phyloP scores from a whole-genome alignment of 108 stramenopile species.

The Cyclostephanos invisitatus region DNA sequence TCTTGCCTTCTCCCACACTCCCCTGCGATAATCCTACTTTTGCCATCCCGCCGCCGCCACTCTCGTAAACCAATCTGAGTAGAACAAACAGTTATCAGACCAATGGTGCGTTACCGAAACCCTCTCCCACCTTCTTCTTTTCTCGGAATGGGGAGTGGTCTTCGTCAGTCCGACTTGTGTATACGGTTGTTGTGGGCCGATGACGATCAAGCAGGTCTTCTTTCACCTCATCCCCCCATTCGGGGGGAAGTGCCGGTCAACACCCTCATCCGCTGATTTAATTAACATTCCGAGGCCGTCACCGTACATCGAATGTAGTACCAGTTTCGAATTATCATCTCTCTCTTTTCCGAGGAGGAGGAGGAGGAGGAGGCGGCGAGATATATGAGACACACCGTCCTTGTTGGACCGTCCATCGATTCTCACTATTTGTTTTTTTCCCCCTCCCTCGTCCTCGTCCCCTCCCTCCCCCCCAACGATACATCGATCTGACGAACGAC shows the following conservation, averaged over 20 bases:
- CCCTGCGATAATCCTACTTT: no score
- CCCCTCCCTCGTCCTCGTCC: not conserved
- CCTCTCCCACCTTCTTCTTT: no score
- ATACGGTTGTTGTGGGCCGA: constrained; percentile 21
- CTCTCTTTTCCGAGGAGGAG: not conserved
- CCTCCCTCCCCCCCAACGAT: not conserved
- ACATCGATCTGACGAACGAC: not conserved
- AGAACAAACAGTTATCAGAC: no score
- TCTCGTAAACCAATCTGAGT: no score
- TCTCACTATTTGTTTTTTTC: not conserved
- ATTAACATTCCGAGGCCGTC: constrained; percentile 30
- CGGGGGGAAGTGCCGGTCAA: constrained; percentile 48
- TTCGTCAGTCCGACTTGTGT: not conserved
- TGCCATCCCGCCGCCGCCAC: no score
- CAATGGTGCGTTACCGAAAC: no score
- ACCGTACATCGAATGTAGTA: not conserved
- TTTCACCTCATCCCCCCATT: constrained; percentile 45
- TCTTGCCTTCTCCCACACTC: not conserved
- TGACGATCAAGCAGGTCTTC: constrained; percentile 51
- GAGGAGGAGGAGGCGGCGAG: not conserved
- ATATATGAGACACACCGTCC: not conserved
- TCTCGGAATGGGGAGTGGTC: no score
- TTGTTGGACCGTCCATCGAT: not conserved
- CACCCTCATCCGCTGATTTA: constrained; percentile 50
- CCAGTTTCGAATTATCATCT: not conserved